These are phyloP conservation scores for Metarhizium humberi DNA, from an alignment of 2,329 filamentous ascomycete genomes.

Conservation along the genomic window DNA sequence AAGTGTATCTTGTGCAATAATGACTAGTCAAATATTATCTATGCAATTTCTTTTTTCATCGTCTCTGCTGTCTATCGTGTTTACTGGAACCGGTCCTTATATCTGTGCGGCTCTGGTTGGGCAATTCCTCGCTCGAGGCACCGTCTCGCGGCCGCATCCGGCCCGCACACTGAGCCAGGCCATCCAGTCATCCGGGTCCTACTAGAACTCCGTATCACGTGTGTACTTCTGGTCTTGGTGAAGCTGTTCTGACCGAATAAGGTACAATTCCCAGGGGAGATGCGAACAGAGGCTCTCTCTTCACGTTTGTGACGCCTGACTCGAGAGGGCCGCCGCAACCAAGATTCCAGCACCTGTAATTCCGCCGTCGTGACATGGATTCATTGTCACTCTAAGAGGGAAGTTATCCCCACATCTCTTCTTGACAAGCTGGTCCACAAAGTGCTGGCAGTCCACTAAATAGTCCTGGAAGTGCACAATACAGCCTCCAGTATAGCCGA, in stretches of 20 bases:
- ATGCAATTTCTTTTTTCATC: no score
- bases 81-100: background rate
- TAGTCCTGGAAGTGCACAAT: conserved; percentile 74
- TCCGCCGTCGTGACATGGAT: conserved; percentile 51
- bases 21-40: no score
- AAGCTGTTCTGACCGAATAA: background rate
- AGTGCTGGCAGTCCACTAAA: conserved; percentile 57
- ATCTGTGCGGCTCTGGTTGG: background rate
- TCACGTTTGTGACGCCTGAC: conserved; percentile 12
- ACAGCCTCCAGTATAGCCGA: conserved; percentile 73
- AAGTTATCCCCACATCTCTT: conserved; percentile 16
- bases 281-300: background rate
- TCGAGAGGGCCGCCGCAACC: conserved; percentile 33
- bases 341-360: conserved; percentile 54
- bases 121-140: background rate
- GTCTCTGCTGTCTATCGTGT: background rate
- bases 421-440: conserved; percentile 47
- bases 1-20: no score
- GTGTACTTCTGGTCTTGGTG: background rate
- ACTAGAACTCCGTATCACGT: background rate
- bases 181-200: background rate
- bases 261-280: background rate
- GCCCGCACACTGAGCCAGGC: no score
- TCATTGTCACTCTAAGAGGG: conserved; percentile 37
- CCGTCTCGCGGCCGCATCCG: no score